Conservation (phyloP, 805 yeast genomes). For the Cyberlindnera sargentensis region DNA sequence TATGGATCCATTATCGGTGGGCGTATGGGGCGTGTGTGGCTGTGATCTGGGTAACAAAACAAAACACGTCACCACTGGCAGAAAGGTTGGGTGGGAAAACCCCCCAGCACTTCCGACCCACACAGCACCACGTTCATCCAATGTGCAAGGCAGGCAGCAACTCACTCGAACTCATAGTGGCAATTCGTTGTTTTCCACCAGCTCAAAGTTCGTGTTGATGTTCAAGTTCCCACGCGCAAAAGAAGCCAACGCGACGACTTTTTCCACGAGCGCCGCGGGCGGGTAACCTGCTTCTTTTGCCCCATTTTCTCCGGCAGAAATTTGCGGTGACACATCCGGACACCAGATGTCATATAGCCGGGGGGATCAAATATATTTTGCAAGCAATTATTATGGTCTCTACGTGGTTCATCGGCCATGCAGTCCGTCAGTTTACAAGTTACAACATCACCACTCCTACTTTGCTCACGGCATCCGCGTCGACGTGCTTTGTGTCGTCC, state of each 20-base stretch:
- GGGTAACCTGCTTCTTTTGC: too few relatives aligned
- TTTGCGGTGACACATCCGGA: too few relatives aligned
- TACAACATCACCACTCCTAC: conserved; percentile 86
- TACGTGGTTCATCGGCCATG: too few relatives aligned
- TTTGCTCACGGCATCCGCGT: conserved; percentile 58
- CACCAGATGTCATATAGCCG: too few relatives aligned
- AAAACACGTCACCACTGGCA: background rate
- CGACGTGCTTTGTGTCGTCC: conserved; percentile 45
- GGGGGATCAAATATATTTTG: too few relatives aligned
- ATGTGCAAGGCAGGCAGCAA: background rate
- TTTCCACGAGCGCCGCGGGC: too few relatives aligned
- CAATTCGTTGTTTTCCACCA: background rate
- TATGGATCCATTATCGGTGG: too few relatives aligned
- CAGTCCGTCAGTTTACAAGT: background rate
- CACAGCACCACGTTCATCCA: conserved; percentile 1
- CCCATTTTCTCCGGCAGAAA: too few relatives aligned
- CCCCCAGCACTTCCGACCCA: background rate
- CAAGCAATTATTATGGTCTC: too few relatives aligned
- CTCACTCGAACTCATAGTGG: conserved; percentile 9
- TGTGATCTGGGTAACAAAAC: background rate
- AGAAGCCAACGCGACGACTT: conserved; percentile 14
- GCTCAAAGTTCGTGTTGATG: background rate
- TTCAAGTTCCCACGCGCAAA: background rate
- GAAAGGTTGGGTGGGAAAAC: background rate
- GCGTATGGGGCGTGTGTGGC: background rate